Evolutionary conservation across 1,139 yeast species (phyloP).

Genomic region (Yamadazyma sp.): DNA sequence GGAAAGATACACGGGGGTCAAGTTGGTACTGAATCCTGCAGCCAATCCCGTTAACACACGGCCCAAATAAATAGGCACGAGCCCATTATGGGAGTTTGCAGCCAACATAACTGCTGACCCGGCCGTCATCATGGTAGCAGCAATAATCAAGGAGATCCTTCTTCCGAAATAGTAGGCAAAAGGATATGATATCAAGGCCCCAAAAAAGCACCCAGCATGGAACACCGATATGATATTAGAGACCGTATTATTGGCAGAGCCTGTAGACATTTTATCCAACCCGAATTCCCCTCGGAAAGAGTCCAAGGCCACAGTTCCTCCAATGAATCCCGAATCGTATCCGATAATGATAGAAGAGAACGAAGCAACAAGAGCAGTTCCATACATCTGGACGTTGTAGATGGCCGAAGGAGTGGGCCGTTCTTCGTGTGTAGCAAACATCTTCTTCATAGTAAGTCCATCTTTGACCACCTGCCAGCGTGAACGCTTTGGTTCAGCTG

Average conservation of each 20-base stretch:
- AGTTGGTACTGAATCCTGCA: conserved; percentile 41
- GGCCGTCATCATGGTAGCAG: conserved; percentile 33
- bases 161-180: conserved; percentile 39
- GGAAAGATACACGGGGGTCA: conserved; percentile 41
- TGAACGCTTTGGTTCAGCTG: neutral
- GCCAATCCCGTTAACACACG: conserved; percentile 42
- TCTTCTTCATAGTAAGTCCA: conserved; percentile 1
- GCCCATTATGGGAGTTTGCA: conserved; percentile 20
- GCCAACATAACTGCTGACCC: conserved; percentile 46
- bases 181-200: conserved; percentile 42
- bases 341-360: conserved; percentile 41
- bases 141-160: conserved; percentile 31
- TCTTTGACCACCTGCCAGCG: neutral
- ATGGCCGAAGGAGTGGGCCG: conserved; percentile 32
- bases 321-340: conserved; percentile 45
- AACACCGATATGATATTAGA: conserved; percentile 43
- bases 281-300: conserved; percentile 38
- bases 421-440: conserved; percentile 6
- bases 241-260: conserved; percentile 23
- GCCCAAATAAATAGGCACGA: conserved; percentile 44
- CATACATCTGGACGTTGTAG: conserved; percentile 35
- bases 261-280: conserved; percentile 21
- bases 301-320: conserved; percentile 40
- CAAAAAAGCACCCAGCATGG: conserved; percentile 47
- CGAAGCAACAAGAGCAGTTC: conserved; percentile 40